Evolutionary conservation across 768 basidiomycete species (phyloP).

Genomic region (Pisolithus tinctorius): DNA sequence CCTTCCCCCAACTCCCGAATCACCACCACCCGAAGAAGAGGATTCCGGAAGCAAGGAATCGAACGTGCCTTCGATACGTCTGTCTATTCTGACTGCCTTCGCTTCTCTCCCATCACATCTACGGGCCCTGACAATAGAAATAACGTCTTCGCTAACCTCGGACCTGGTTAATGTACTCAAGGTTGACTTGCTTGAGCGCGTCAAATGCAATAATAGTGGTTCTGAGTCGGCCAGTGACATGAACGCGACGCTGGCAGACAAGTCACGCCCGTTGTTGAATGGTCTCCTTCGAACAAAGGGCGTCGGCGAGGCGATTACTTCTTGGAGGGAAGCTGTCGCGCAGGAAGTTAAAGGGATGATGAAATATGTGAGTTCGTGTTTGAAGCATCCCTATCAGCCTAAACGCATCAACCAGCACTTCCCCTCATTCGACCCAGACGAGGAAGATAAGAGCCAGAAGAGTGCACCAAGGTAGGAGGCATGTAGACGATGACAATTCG

Average conservation of each 20-base stretch:
- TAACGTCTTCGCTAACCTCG: slow-evolving; percentile 66
- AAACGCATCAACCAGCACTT: slow-evolving; percentile 38
- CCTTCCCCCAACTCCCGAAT: slow-evolving; percentile 33
- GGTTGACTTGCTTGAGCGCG: slow-evolving; percentile 55
- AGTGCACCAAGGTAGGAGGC: slow-evolving; percentile 18
- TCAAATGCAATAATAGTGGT: slow-evolving; percentile 21
- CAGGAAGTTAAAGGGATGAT: slow-evolving; percentile 51
- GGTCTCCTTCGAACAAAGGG: slow-evolving; percentile 73
- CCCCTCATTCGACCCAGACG: slow-evolving; percentile 51
- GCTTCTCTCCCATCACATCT: slow-evolving; percentile 70
- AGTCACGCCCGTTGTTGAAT: slow-evolving; percentile 63
- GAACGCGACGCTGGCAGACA: slow-evolving; percentile 49
- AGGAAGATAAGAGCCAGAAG: slow-evolving; percentile 37
- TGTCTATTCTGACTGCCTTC: slow-evolving; percentile 69
- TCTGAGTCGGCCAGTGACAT: slow-evolving; percentile 15
- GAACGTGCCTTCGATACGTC: slow-evolving; percentile 37
- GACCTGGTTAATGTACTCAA: slow-evolving; percentile 72
- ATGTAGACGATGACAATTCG: background rate
- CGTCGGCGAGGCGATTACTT: slow-evolving; percentile 56
- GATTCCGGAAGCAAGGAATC: slow-evolving; percentile 19
- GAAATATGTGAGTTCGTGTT: slow-evolving; percentile 45
- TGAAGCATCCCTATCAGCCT: background rate
- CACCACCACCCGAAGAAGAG: slow-evolving; percentile 8
- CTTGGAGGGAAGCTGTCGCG: slow-evolving; percentile 68
- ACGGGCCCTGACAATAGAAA: slow-evolving; percentile 63